These are phyloP conservation scores for Atalantia buxifolia DNA, from an alignment of 345 rosid species.

Conservation along the genomic window DNA sequence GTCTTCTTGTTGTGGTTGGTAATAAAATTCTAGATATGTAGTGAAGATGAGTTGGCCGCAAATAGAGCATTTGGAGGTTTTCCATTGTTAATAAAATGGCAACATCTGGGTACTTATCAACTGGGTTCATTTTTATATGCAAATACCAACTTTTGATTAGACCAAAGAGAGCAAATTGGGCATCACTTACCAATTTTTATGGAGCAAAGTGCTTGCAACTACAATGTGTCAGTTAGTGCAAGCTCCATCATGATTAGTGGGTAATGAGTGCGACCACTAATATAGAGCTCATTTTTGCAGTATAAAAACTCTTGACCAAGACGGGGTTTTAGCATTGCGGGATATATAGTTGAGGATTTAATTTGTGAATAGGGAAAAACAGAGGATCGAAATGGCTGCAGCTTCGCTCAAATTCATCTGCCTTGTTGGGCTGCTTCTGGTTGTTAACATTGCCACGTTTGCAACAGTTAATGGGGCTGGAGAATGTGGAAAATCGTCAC, in stretches of 20 bases:
- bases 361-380: not conserved
- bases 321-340: not conserved
- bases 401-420: constrained; percentile 19
- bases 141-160: constrained; percentile 5
- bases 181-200: not conserved
- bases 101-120: constrained; percentile 11
- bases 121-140: not conserved
- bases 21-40: constrained; percentile 6
- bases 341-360: not conserved
- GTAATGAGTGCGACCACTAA: constrained; percentile 5
- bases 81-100: constrained; percentile 3
- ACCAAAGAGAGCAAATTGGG: not conserved
- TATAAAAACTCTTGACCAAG: constrained; percentile 20
- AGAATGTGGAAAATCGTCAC: constrained; percentile 37
- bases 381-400: constrained; percentile 20
- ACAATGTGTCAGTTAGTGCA: constrained; percentile 25
- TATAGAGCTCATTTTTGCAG: constrained; percentile 9
- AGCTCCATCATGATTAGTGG: constrained; percentile 32
- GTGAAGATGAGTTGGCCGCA: constrained; percentile 9
- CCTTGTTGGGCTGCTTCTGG: constrained; percentile 25
- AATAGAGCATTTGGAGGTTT: not conserved
- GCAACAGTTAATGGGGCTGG: constrained; percentile 27
- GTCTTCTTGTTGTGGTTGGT: not conserved
- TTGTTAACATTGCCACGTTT: constrained; percentile 1
- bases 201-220: constrained; percentile 16